phyloP scores from a whole-genome alignment of 202 grass and related monocot species.

The Bolboschoenoplectus hybrid region DNA sequence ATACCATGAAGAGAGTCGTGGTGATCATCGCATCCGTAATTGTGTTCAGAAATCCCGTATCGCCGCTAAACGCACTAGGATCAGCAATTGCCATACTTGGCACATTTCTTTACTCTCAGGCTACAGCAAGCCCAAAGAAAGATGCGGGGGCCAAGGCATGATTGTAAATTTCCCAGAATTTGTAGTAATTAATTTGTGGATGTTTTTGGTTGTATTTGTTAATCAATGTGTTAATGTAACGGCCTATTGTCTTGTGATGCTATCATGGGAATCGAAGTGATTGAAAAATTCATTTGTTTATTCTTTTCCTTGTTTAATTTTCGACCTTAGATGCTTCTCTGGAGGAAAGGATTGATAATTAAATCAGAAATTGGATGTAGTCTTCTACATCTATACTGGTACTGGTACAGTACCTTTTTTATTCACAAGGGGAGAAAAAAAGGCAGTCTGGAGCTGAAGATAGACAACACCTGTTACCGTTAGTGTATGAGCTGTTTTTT shows the following conservation, averaged over 20 bases:
- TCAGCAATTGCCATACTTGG: conserved; percentile 49
- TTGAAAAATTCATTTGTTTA: not conserved
- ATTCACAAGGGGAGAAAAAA: not conserved
- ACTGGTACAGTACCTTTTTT: not conserved
- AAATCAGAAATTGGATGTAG: not conserved
- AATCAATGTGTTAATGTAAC: not conserved
- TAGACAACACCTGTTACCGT: no score
- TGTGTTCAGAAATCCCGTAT: conserved; percentile 48
- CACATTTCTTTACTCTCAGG: conserved; percentile 50
- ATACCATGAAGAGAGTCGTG: conserved; percentile 58
- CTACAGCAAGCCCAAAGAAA: conserved; percentile 36
- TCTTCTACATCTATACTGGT: not conserved
- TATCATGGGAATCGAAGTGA: not conserved
- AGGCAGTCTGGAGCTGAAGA: not conserved
- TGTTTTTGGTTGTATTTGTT: conserved; percentile 4
- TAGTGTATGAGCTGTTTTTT: no score
- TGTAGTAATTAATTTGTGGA: not conserved
- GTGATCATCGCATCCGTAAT: conserved; percentile 49
- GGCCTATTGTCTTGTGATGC: conserved; percentile 5
- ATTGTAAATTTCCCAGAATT: conserved; percentile 11
- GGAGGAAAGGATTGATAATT: not conserved
- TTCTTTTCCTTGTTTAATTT: not conserved
- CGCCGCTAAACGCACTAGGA: conserved; percentile 48
- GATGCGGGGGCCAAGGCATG: conserved; percentile 3
- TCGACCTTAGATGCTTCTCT: not conserved